Conservation (phyloP, 345 rosid genomes). For the thale cress (Arabidopsis thaliana) region DNA sequence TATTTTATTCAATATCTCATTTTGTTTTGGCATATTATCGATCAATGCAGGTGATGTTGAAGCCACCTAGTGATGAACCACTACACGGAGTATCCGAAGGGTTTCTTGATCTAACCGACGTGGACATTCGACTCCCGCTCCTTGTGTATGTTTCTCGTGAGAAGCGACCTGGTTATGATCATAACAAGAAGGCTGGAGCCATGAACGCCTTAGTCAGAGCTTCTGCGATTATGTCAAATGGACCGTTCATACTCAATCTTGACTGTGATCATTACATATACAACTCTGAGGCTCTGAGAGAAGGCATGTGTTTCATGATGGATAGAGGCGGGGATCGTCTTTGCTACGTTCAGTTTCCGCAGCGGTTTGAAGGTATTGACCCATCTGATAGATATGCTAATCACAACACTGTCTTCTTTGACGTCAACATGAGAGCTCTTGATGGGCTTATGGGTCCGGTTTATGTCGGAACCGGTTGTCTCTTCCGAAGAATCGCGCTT, state of each 20-base stretch:
- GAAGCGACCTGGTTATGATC: slow-evolving; percentile 98
- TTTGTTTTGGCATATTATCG: slow-evolving; percentile 9
- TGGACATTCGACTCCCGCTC: slow-evolving; percentile 94
- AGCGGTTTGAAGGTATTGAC: slow-evolving; percentile 97
- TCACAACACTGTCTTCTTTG: slow-evolving; percentile 98
- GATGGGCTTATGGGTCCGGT: slow-evolving; percentile 99
- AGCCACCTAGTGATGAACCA: slow-evolving; percentile 97
- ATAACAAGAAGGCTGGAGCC: slow-evolving; percentile 99
- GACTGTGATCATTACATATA: slow-evolving; percentile 98
- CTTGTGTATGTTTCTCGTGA: slow-evolving; percentile 99
- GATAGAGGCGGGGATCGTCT: slow-evolving; percentile 95
- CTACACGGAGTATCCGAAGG: slow-evolving; percentile 70
- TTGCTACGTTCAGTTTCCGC: slow-evolving; percentile 97
- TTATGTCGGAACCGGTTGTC: slow-evolving; percentile 97
- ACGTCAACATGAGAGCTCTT: slow-evolving; percentile 98
- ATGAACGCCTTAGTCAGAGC: slow-evolving; percentile 99
- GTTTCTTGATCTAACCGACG: slow-evolving; percentile 71
- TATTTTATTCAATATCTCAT: slow-evolving; percentile 1
- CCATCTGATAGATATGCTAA: slow-evolving; percentile 98
- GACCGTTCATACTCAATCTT: slow-evolving; percentile 95
- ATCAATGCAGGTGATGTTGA: slow-evolving; percentile 82
- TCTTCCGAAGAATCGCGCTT: slow-evolving; percentile 88
- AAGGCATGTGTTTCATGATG: slow-evolving; percentile 99
- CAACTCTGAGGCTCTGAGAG: slow-evolving; percentile 92
- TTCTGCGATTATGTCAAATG: slow-evolving; percentile 97